These are phyloP conservation scores for Hypoxylon subgilvum DNA, from an alignment of 495 filamentous ascomycete species.

Conservation along the genomic window DNA sequence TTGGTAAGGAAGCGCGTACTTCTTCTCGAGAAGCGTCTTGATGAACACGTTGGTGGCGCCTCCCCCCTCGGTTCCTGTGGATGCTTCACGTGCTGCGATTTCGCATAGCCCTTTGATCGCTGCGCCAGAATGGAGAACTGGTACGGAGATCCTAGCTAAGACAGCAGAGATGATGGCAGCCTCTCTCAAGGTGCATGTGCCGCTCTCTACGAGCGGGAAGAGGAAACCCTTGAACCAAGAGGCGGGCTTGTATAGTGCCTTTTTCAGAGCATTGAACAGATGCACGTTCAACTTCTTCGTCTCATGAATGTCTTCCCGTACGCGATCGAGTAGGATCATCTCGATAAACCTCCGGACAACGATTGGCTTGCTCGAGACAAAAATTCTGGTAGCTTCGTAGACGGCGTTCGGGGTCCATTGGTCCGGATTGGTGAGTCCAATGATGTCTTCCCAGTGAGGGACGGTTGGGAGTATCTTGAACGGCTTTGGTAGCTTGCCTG, in stretches of 20 bases:
- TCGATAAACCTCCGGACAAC: slow-evolving; percentile 81
- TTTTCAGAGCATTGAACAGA: slow-evolving; percentile 89
- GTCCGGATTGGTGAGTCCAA: slow-evolving; percentile 79
- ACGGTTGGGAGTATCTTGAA: slow-evolving; percentile 96
- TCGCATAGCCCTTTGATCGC: slow-evolving; percentile 91
- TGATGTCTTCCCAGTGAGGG: slow-evolving; percentile 86
- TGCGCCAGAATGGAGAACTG: slow-evolving; percentile 86
- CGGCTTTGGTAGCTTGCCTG: slow-evolving; percentile 91
- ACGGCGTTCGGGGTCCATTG: slow-evolving; percentile 87
- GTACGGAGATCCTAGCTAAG: slow-evolving; percentile 68
- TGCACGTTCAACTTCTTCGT: slow-evolving; percentile 93
- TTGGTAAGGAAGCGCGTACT: slow-evolving; percentile 87
- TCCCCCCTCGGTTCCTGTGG: slow-evolving; percentile 72
- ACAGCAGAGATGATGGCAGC: slow-evolving; percentile 88
- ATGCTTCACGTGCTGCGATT: slow-evolving; percentile 84
- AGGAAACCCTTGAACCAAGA: slow-evolving; percentile 97
- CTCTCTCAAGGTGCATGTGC: slow-evolving; percentile 74
- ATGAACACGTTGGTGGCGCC: slow-evolving; percentile 92
- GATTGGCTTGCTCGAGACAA: slow-evolving; percentile 77
- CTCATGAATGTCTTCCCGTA: slow-evolving; percentile 75
- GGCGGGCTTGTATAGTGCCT: slow-evolving; percentile 91
- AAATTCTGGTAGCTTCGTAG: slow-evolving; percentile 86
- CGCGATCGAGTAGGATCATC: slow-evolving; percentile 80
- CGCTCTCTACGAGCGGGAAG: slow-evolving; percentile 80
- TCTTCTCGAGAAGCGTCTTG: slow-evolving; percentile 89